Percentiles rank a stretch among this genome's conserved stretches.
Evolutionary conservation across 176 grass and related monocot species (phyloP).

Genomic region (Cenchrus americanus): DNA sequence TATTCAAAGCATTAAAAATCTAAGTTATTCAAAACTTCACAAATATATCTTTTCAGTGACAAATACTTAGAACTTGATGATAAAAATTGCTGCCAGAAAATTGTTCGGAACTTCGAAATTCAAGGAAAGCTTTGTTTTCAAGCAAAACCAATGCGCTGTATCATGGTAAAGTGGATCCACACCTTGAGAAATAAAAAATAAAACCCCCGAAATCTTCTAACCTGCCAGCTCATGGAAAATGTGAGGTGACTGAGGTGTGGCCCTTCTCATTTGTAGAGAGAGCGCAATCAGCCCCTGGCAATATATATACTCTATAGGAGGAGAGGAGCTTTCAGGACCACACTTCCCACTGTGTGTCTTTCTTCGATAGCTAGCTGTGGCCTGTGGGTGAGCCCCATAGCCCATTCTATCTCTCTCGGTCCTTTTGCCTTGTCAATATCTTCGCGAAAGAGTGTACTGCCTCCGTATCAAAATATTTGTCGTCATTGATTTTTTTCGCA

Average conservation of each 20-base stretch:
- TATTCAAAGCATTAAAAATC: no score
- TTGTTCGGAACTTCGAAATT: conserved; percentile 7
- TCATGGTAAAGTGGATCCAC: conserved; percentile 41
- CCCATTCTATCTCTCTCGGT: conserved; percentile 4
- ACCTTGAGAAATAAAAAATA: conserved; percentile 25
- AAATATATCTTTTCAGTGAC: no score
- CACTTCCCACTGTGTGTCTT: conserved; percentile 24
- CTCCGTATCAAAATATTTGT: no score
- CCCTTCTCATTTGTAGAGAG: conserved; percentile 36
- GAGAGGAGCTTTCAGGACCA: conserved; percentile 61
- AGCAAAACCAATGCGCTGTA: conserved; percentile 21
- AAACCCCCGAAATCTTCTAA: conserved; percentile 28
- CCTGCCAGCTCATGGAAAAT: conserved; percentile 36
- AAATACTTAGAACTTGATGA: not conserved
- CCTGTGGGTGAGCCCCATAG: conserved; percentile 33
- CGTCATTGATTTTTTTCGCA: no score
- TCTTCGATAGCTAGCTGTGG: conserved; percentile 12
- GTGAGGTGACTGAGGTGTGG: conserved; percentile 35
- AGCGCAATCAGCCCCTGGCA: conserved; percentile 24
- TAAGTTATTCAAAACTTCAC: not conserved
- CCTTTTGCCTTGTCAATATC: conserved; percentile 37
- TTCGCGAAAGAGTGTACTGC: conserved; percentile 13
- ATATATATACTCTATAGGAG: conserved; percentile 34
- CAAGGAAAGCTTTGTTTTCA: not conserved
- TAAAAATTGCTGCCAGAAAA: not conserved